Evolutionary conservation across 129 eudicot species (phyloP), one percentile per base, ranked within the genome.

Genomic region (Ambrosia artemisiifolia): DNA sequence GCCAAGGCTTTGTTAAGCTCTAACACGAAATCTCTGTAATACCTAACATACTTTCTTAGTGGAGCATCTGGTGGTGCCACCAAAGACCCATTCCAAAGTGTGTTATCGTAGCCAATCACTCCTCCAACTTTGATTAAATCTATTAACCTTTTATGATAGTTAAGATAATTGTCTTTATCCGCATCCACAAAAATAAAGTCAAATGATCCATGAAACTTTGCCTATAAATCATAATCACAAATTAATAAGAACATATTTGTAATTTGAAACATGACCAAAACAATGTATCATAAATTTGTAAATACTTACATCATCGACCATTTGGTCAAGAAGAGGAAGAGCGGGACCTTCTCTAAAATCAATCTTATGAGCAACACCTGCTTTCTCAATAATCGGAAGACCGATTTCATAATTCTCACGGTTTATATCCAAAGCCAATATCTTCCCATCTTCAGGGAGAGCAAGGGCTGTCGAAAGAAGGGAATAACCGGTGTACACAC

Each of bases 381-480:
- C 78, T 63, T 74, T 74, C 64, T 74, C 54, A 20, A 74, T 74
- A 17, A 74, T 74, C 1, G 78, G 78, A 74, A 74, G 78, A 2
- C 78, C 78, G 10, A 74, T 74, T 63, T 74, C 78, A n/a, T 74
- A 74, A 74, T 74, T 74, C 34, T 74, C 78, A 74, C 71, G 78
- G 54, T 74, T 74, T 18, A 74, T 74, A 17, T 74, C 78, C 40
- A 74, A 74, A 14, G 78, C 78, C 64, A 74, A 34, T 24, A 83
- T 82, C 82, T 84, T 80, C 12, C 88, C 88, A 69, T 84, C 88
- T 0, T 84, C 70, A 0, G 88, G 88, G 3, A 84, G 82, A 14
- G 88, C 85, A 32, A 84, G 88, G 51, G 88, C 88, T 0, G 88
- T 84, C 11, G 88, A 83, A n/a, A 84, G 88, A n/a, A 84, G 88